Percentiles rank a stretch among this genome's conserved stretches.
Conservation (phyloP, 2,329 filamentous ascomycete species). For the Ramichloridium luteum region DNA sequence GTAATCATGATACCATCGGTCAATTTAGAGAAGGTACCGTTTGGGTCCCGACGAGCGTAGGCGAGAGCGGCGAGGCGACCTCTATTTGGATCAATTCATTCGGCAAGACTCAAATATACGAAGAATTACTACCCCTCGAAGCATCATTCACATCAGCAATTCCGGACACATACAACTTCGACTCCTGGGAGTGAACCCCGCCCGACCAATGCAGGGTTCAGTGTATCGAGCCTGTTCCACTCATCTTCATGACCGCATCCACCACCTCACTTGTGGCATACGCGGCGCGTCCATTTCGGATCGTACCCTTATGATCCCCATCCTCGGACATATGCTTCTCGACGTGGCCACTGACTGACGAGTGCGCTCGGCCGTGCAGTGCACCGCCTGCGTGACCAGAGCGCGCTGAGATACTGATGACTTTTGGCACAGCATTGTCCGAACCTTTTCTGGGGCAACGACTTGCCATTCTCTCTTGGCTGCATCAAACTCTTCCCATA, state of each 20-base stretch:
- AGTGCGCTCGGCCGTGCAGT: slow-evolving; percentile 10
- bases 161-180: not conserved
- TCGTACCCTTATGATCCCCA: slow-evolving; percentile 10
- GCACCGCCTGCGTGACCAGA: slow-evolving; percentile 9
- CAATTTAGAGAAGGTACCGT: not conserved
- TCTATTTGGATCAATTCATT: not conserved
- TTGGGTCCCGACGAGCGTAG: not conserved
- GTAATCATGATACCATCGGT: not conserved
- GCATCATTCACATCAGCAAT: no score
- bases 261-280: slow-evolving; percentile 12
- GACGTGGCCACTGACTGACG: slow-evolving; percentile 9
- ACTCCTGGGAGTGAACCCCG: not conserved
- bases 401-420: slow-evolving; percentile 5
- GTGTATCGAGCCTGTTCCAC: no score
- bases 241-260: slow-evolving; percentile 16
- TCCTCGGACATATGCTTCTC: slow-evolving; percentile 12
- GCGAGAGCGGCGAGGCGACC: not conserved
- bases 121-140: not conserved
- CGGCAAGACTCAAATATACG: not conserved
- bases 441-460: slow-evolving; percentile 5
- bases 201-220: no score
- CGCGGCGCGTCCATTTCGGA: slow-evolving; percentile 3
- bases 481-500: slow-evolving; percentile 12
- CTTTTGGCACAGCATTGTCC: slow-evolving; percentile 7
- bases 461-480: slow-evolving; percentile 6